Evolutionary conservation across 257 asterid species (phyloP).

Genomic region (Solanum okadae): DNA sequence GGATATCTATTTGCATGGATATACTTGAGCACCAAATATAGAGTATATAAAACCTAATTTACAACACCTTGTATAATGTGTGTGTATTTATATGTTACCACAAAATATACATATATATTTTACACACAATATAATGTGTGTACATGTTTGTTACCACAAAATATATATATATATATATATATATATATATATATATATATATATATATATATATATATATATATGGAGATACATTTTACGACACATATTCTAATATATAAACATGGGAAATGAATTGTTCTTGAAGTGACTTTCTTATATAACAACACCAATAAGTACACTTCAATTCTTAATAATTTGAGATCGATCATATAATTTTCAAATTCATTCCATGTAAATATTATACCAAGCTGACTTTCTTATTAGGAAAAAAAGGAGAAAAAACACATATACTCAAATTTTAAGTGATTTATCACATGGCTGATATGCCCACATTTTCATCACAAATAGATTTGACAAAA

Average conservation of each 20-base stretch:
- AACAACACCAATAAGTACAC: background rate
- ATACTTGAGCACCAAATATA: background rate
- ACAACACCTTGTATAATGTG: background rate
- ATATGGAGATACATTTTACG: background rate
- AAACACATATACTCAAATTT: background rate
- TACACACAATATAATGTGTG: too few species aligned
- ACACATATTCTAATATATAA: background rate
- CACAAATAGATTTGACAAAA: conserved; percentile 15
- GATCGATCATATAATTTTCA: background rate
- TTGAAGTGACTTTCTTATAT: background rate
- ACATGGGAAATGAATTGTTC: background rate
- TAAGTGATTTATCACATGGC: background rate
- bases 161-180: too few species aligned
- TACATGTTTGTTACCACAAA: too few species aligned
- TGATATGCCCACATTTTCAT: background rate
- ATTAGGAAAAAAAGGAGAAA: background rate
- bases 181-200: too few species aligned
- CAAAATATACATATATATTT: too few species aligned
- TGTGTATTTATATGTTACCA: background rate
- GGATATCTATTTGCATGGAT: background rate
- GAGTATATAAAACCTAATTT: too few species aligned
- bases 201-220: too few species aligned
- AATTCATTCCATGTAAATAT: background rate
- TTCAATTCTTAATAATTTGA: background rate
- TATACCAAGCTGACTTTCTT: background rate